Conservation (phyloP, 805 yeast species). For the Wickerhamia fluorescens region DNA sequence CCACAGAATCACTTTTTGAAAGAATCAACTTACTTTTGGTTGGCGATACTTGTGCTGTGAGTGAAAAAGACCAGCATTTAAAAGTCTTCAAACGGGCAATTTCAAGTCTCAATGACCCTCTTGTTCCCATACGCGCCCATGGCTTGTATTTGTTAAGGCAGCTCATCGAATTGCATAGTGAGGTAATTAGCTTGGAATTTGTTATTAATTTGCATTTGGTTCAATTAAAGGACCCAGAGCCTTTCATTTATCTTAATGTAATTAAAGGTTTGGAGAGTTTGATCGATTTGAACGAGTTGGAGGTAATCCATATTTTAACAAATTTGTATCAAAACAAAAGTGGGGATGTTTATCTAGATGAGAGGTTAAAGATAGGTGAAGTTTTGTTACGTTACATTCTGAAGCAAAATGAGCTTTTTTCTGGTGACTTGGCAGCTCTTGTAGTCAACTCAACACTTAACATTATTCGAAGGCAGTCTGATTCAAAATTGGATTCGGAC, state of each 20-base stretch:
- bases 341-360: constrained; percentile 43
- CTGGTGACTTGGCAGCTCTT: constrained; percentile 34
- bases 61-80: constrained; percentile 26
- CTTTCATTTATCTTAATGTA: constrained; percentile 78
- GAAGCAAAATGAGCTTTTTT: constrained; percentile 39
- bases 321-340: constrained; percentile 27
- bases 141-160: constrained; percentile 64
- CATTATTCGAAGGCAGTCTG: constrained; percentile 23
- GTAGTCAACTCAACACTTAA: constrained; percentile 40
- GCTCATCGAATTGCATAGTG: constrained; percentile 44
- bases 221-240: constrained; percentile 72
- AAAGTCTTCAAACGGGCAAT: constrained; percentile 52
- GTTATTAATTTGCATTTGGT: constrained; percentile 56
- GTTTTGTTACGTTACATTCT: constrained; percentile 58
- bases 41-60: constrained; percentile 16
- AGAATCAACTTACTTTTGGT: constrained; percentile 23
- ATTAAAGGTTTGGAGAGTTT: constrained; percentile 70
- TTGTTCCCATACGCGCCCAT: constrained; percentile 80
- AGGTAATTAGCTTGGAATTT: constrained; percentile 43
- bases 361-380: constrained; percentile 76
- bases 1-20: constrained; percentile 19
- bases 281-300: constrained; percentile 35
- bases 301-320: constrained; percentile 31
- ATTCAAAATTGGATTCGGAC: constrained; percentile 36
- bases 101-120: constrained; percentile 62